Percentiles rank a stretch among this genome's conserved stretches.
phyloP scores from a whole-genome alignment of 345 rosid genomes.

The Raphanus sativus region DNA sequence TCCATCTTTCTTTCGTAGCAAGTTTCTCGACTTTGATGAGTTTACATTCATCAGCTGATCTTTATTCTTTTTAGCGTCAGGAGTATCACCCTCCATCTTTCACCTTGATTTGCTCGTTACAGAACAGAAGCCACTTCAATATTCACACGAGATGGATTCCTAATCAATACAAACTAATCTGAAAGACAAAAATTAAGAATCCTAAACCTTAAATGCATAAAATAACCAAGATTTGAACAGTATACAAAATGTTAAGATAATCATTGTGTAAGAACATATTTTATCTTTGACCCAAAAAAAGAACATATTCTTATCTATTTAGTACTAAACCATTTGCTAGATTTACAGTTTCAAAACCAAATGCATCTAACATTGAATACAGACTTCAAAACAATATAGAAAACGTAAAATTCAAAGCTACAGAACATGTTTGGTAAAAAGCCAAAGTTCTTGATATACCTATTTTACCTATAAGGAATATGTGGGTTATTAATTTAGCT shows the following conservation, averaged over 20 bases:
- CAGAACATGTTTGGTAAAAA: neutral
- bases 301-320: neutral
- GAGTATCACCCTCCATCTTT: conserved; percentile 41
- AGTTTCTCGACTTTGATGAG: conserved; percentile 33
- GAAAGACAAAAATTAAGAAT: neutral
- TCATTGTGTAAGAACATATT: neutral
- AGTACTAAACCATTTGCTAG: neutral
- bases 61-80: conserved; percentile 41
- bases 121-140: neutral
- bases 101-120: neutral
- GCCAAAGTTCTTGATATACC: neutral
- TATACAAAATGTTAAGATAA: neutral
- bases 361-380: neutral
- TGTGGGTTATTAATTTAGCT: neutral
- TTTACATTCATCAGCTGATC: conserved; percentile 33
- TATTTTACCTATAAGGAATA: neutral
- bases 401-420: neutral
- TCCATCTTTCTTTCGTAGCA: conserved; percentile 41
- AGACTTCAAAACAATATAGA: neutral
- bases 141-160: neutral
- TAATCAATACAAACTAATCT: neutral
- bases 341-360: neutral
- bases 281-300: neutral
- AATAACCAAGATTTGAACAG: neutral
- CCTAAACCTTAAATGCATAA: neutral